phyloP scores from a whole-genome alignment of 2,329 filamentous ascomycete genomes.

The Tolypocladium pustulatum region DNA sequence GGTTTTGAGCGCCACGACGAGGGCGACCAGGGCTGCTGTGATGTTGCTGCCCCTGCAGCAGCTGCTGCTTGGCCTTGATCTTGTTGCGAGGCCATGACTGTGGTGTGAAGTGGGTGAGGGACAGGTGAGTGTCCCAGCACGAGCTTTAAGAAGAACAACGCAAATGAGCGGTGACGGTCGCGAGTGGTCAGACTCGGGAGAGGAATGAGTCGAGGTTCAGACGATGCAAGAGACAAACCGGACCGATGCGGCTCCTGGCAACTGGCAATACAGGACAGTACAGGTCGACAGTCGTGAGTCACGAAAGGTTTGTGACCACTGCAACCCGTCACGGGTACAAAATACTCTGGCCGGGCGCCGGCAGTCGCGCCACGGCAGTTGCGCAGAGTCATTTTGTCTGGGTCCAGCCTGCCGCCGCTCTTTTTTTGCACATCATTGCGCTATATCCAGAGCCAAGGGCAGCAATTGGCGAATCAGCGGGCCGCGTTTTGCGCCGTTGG shows the following conservation, averaged over 20 bases:
- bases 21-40: conserved; percentile 38
- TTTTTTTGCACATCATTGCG: not conserved
- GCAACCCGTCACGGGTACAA: not conserved
- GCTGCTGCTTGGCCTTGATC: conserved; percentile 3
- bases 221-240: not conserved
- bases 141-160: not conserved
- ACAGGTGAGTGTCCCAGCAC: not conserved
- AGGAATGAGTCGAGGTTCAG: not conserved
- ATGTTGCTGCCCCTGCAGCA: not conserved
- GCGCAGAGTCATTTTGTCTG: not conserved
- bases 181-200: not conserved
- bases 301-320: not conserved
- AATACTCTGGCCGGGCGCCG: not conserved
- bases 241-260: not conserved
- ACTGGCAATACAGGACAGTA: not conserved
- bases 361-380: not conserved
- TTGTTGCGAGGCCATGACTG: not conserved
- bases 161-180: not conserved
- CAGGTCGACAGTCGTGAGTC: not conserved
- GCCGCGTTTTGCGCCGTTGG: not conserved
- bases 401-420: not conserved
- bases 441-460: not conserved
- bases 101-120: not conserved
- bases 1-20: conserved; percentile 68
- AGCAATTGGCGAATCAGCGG: not conserved